Conservation (phyloP, 2,329 filamentous ascomycete species). For the Arthrobotrys megalospora region DNA sequence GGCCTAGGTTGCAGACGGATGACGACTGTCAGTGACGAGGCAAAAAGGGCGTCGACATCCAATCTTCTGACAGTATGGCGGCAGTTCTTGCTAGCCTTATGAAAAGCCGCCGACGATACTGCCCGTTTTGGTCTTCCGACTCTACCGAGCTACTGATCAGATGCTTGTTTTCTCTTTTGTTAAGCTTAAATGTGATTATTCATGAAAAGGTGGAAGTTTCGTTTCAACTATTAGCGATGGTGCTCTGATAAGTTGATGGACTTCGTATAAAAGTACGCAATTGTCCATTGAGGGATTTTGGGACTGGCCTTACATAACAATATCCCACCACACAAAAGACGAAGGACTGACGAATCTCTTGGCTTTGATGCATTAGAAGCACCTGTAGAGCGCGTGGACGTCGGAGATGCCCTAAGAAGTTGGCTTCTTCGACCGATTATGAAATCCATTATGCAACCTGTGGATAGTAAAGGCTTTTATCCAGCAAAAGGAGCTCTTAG, state of each 20-base stretch:
- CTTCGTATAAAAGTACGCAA: slow-evolving; percentile 41
- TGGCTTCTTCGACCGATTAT: not conserved
- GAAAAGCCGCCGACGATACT: slow-evolving; percentile 32
- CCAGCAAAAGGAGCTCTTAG: not conserved
- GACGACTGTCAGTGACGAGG: slow-evolving; percentile 59
- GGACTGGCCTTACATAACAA: slow-evolving; percentile 32
- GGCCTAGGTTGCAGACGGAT: slow-evolving; percentile 58
- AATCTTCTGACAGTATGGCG: slow-evolving; percentile 26
- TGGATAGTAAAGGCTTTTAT: not conserved
- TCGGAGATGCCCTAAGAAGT: slow-evolving; percentile 41
- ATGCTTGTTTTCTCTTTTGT: slow-evolving; percentile 20
- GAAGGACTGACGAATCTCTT: slow-evolving; percentile 45
- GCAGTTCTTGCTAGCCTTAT: slow-evolving; percentile 37
- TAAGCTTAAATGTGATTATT: slow-evolving; percentile 48
- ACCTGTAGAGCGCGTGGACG: not conserved
- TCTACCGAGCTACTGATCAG: slow-evolving; percentile 48
- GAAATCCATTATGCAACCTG: slow-evolving; percentile 17
- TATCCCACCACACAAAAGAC: slow-evolving; percentile 16
- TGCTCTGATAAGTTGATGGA: slow-evolving; percentile 2
- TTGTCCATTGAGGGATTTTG: slow-evolving; percentile 49
- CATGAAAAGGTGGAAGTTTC: slow-evolving; percentile 19
- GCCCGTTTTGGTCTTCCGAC: slow-evolving; percentile 34
- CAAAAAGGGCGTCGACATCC: slow-evolving; percentile 47
- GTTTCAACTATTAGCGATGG: slow-evolving; percentile 27
- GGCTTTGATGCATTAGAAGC: slow-evolving; percentile 17